These are phyloP conservation scores for Aspergillus pseudonomiae DNA, from an alignment of 2,329 filamentous ascomycete genomes.

Conservation along the genomic window DNA sequence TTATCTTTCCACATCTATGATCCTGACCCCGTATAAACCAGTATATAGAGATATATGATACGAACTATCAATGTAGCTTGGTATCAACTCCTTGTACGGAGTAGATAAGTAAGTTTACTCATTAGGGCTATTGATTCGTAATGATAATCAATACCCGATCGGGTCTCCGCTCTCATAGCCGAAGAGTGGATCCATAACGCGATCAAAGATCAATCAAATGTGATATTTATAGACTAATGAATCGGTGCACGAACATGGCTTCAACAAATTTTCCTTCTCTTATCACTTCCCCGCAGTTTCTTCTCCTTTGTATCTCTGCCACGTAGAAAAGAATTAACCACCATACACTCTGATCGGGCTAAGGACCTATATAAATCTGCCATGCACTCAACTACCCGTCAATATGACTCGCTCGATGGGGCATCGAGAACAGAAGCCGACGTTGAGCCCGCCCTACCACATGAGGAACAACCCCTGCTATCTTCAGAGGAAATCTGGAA, in stretches of 20 bases:
- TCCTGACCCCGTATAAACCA: too few species aligned
- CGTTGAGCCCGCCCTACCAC: neutral
- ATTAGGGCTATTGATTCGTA: neutral
- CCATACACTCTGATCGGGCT: neutral
- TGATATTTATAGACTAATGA: neutral
- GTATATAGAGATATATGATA: too few species aligned
- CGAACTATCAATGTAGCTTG: too few species aligned
- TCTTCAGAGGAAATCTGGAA: slow-evolving; percentile 42
- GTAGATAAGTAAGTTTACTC: too few species aligned
- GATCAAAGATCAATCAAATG: slow-evolving; percentile 1
- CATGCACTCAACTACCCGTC: neutral
- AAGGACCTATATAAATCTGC: neutral
- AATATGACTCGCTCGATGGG: neutral
- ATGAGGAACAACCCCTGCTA: slow-evolving; percentile 32
- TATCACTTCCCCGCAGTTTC: neutral
- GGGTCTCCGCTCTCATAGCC: neutral
- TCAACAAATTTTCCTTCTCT: neutral
- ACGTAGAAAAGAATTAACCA: neutral
- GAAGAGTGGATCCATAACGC: slow-evolving; percentile 1
- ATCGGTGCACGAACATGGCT: neutral
- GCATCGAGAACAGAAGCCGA: neutral
- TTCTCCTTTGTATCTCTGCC: neutral
- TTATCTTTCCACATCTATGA: too few species aligned
- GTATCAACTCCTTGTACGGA: too few species aligned
- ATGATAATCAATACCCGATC: neutral